Conservation (phyloP, 257 asterid genomes). For the Salvia rosmarinus region DNA sequence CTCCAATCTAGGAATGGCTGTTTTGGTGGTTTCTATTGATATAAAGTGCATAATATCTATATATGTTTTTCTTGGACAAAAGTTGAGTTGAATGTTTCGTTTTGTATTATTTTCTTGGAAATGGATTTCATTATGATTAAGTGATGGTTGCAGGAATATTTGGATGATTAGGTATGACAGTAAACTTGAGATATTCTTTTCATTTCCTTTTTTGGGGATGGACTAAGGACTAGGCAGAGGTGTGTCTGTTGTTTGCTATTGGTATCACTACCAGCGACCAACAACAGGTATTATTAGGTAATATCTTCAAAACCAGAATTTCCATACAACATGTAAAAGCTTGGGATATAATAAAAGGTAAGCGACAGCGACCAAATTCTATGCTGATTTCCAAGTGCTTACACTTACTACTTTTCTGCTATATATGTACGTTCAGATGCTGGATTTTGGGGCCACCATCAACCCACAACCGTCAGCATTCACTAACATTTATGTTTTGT, state of each 20-base stretch:
- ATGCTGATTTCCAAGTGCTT: too few species aligned
- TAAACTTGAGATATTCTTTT: too few species aligned
- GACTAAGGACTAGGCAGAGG: too few species aligned
- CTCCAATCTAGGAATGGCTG: not conserved
- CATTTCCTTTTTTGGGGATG: too few species aligned
- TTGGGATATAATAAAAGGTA: too few species aligned
- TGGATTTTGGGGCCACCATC: conserved; percentile 25
- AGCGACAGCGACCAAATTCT: too few species aligned
- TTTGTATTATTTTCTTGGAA: too few species aligned
- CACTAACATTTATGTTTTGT: not conserved
- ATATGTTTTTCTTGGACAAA: conserved; percentile 9
- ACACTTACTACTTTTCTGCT: too few species aligned
- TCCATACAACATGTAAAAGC: too few species aligned
- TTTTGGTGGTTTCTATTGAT: conserved; percentile 1
- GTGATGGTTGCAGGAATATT: conserved; percentile 3
- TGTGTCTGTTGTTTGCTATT: too few species aligned
- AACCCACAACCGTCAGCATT: conserved; percentile 11
- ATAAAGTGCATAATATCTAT: not conserved
- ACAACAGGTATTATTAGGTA: not conserved
- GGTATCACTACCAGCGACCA: too few species aligned
- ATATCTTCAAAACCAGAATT: not conserved
- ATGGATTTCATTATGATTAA: too few species aligned
- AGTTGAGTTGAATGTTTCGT: not conserved
- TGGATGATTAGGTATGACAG: not conserved
- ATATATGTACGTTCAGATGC: conserved; percentile 1